Conservation (phyloP, 2,329 filamentous ascomycete species). For the Phialophora macrospora region DNA sequence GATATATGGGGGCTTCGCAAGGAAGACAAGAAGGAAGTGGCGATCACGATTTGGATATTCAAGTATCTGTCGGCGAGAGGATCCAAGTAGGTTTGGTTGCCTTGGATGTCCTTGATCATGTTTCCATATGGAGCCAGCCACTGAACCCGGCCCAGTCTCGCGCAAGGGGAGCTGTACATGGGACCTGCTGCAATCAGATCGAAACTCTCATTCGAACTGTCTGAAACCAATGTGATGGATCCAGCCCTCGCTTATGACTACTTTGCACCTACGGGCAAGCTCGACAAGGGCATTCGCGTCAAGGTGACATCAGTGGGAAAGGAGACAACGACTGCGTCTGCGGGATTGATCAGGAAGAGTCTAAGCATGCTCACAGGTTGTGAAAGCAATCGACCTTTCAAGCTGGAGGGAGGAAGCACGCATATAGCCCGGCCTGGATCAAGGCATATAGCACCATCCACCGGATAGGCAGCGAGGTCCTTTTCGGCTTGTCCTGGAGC, state of each 20-base stretch:
- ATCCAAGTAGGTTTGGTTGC: conserved; percentile 41
- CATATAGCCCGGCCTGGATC: conserved; percentile 82
- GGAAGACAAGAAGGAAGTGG: conserved; percentile 11
- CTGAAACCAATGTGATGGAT: conserved; percentile 43
- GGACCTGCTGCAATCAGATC: conserved; percentile 41
- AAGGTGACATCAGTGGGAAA: conserved; percentile 25
- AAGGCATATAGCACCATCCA: conserved; percentile 81
- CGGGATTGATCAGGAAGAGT: not conserved
- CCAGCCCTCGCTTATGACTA: conserved; percentile 40
- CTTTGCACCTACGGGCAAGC: conserved; percentile 36
- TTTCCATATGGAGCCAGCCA: not conserved
- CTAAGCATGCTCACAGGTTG: not conserved
- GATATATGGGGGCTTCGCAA: conserved; percentile 6
- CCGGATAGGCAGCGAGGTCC: conserved; percentile 54
- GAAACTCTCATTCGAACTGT: conserved; percentile 43
- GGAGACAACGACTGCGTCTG: not conserved
- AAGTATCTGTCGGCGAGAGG: too few species aligned
- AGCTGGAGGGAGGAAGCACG: conserved; percentile 89
- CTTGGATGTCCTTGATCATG: not conserved
- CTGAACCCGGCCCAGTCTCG: conserved; percentile 40
- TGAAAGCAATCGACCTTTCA: conserved; percentile 47
- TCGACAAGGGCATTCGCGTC: conserved; percentile 39
- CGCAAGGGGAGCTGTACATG: conserved; percentile 44
- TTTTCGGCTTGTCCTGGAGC: conserved; percentile 13
- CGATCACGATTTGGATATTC: not conserved